Conservation (phyloP, 2,329 filamentous ascomycete genomes). For the Mycosphaerella arachidis region DNA sequence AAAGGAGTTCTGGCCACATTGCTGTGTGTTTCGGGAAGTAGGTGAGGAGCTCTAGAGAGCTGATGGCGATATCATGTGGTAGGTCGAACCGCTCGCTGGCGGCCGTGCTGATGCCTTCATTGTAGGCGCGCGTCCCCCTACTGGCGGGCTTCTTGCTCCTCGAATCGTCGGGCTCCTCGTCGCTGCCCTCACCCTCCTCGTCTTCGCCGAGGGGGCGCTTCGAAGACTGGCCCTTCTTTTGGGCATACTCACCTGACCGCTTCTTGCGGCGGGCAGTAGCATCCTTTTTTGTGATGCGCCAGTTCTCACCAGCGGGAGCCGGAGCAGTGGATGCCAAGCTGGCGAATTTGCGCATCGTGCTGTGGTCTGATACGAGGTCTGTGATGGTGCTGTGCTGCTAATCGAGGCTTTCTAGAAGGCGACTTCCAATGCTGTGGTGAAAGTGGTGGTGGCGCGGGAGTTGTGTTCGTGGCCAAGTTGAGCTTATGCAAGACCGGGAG, state of each 20-base stretch:
- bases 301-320: too few species aligned
- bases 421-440: too few species aligned
- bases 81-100: neutral
- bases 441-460: too few species aligned
- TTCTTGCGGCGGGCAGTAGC: too few species aligned
- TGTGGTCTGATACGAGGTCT: too few species aligned
- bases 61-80: neutral
- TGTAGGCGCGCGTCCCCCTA: neutral
- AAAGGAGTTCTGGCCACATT: conserved; percentile 6
- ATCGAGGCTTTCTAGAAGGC: too few species aligned
- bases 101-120: neutral
- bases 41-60: conserved; percentile 12
- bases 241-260: neutral
- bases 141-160: neutral
- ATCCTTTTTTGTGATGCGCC: too few species aligned
- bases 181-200: neutral
- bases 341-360: too few species aligned
- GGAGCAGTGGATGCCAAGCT: too few species aligned
- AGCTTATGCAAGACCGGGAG: too few species aligned
- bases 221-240: neutral
- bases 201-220: neutral
- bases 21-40: conserved; percentile 12
- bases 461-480: too few species aligned
- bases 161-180: neutral
- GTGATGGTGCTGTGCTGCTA: too few species aligned